These are phyloP conservation scores for Tetracladium setigerum DNA, from an alignment of 495 filamentous ascomycete genomes.

Conservation along the genomic window DNA sequence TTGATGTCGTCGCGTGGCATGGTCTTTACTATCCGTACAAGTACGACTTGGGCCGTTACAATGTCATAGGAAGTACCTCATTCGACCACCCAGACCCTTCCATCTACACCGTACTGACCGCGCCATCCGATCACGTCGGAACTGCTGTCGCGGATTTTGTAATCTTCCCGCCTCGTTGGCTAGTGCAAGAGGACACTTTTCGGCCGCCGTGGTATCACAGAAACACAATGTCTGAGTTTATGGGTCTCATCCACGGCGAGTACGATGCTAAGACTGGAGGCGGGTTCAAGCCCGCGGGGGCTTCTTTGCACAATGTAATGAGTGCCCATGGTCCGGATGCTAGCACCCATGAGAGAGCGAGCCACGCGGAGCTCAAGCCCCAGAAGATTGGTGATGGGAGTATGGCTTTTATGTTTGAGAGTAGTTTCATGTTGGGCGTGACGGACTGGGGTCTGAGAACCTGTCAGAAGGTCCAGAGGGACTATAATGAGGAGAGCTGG, in stretches of 20 bases:
- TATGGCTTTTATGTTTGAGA: conserved; percentile 58
- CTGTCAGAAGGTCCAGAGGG: conserved; percentile 72
- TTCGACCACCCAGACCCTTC: conserved; percentile 79
- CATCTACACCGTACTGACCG: conserved; percentile 77
- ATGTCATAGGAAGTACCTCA: conserved; percentile 63
- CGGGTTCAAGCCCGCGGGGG: conserved; percentile 49
- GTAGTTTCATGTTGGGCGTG: conserved; percentile 74
- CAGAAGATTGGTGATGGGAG: conserved; percentile 42
- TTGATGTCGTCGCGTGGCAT: conserved; percentile 83
- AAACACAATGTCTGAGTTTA: conserved; percentile 59
- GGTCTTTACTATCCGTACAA: conserved; percentile 77
- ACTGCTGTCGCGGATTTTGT: conserved; percentile 78
- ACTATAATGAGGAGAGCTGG: conserved; percentile 88
- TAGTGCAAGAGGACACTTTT: conserved; percentile 71
- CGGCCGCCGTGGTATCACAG: conserved; percentile 79
- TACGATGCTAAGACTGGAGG: conserved; percentile 37
- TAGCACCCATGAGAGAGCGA: conserved; percentile 56
- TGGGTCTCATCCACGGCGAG: conserved; percentile 50
- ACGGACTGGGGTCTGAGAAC: conserved; percentile 83
- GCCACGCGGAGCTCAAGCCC: conserved; percentile 38
- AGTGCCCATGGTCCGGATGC: conserved; percentile 48
- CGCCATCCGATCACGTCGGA: conserved; percentile 50
- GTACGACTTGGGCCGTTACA: conserved; percentile 78
- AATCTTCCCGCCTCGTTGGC: conserved; percentile 77
- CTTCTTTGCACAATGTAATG: conserved; percentile 47